Conservation (phyloP, 169 alveolate species). For the Plasmodium gaboni region DNA sequence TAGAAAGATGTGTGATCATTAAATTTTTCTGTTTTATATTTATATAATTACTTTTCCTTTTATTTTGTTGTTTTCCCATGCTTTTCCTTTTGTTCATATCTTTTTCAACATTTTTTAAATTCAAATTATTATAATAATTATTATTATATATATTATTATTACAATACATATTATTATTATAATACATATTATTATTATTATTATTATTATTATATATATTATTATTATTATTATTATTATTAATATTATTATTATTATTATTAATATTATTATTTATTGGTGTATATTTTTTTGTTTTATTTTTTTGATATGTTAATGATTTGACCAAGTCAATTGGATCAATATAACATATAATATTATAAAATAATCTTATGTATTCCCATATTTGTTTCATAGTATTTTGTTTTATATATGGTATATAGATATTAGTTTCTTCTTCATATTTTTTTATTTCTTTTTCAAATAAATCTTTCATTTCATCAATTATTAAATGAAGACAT, state of each 20-base stretch:
- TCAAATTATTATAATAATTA: not conserved
- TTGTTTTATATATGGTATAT: slow-evolving; percentile 53
- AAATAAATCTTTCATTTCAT: slow-evolving; percentile 51
- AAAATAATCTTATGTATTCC: slow-evolving; percentile 62
- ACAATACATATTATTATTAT: not conserved
- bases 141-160: not conserved
- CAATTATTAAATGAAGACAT: slow-evolving; percentile 32
- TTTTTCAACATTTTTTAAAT: not conserved
- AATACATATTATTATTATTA: not conserved
- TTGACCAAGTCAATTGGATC: slow-evolving; percentile 71
- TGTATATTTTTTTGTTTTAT: not conserved
- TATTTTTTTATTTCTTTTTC: slow-evolving; percentile 58
- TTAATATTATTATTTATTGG: not conserved
- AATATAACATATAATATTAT: slow-evolving; percentile 49
- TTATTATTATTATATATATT: no score
- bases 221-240: not conserved
- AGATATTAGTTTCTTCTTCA: slow-evolving; percentile 52
- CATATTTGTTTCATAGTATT: slow-evolving; percentile 65
- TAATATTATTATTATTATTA: not conserved
- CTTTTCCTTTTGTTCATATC: not conserved
- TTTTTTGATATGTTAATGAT: slow-evolving; percentile 40
- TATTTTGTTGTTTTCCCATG: not conserved
- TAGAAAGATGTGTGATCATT: slow-evolving; percentile 51
- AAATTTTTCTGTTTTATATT: slow-evolving; percentile 34
- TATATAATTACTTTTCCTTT: slow-evolving; percentile 7